phyloP scores from a whole-genome alignment of 768 basidiomycete genomes.

The Lactarius akahatsu region DNA sequence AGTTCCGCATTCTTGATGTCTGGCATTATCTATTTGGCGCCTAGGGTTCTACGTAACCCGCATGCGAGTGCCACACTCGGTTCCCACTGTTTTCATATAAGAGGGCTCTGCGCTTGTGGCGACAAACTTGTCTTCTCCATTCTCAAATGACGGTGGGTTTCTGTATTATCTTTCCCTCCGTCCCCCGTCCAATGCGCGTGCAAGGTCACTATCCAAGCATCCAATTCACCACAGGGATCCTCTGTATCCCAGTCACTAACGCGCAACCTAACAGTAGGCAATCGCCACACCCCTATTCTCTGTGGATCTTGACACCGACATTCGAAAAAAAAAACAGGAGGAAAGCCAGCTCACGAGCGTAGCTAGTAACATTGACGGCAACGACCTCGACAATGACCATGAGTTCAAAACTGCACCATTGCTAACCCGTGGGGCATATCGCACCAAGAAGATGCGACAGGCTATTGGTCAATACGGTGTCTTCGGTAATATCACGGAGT shows the following conservation, averaged over 20 bases:
- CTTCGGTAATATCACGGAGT: slow-evolving; percentile 41
- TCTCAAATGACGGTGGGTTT: slow-evolving; percentile 8
- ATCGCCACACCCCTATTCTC: neutral
- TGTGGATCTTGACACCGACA: neutral
- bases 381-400: slow-evolving; percentile 25
- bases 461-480: slow-evolving; percentile 60
- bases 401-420: slow-evolving; percentile 35
- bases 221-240: neutral
- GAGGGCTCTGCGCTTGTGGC: neutral
- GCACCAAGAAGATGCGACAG: slow-evolving; percentile 28
- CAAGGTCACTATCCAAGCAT: neutral
- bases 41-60: slow-evolving; percentile 12
- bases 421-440: slow-evolving; percentile 34
- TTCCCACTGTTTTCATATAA: slow-evolving; percentile 12
- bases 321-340: slow-evolving; percentile 3
- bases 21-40: neutral
- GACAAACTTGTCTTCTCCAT: neutral
- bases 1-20: neutral
- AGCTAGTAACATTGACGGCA: neutral
- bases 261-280: neutral
- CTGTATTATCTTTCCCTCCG: neutral
- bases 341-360: slow-evolving; percentile 19
- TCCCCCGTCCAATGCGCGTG: neutral
- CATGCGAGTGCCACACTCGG: neutral
- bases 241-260: neutral